Evolutionary conservation across 805 yeast species (phyloP), one percentile per base, ranked within the genome.

Genomic region (Sugiyamaella lignohabitans): DNA sequence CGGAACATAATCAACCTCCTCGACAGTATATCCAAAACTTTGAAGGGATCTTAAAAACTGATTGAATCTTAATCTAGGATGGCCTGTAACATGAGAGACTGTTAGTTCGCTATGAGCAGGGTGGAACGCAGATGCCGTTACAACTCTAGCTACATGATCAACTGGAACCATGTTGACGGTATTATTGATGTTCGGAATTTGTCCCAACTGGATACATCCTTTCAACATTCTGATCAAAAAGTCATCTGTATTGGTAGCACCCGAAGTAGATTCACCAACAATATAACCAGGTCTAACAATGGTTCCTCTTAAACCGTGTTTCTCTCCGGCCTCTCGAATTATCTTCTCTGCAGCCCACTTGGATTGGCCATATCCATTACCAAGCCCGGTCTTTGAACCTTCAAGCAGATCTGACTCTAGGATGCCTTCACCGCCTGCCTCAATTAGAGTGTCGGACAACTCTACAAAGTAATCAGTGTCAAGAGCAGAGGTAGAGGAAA

Each of bases 311-410:
- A 94, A 74, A 5, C 99, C 98, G 17, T 52, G 47, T 45, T 82
- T 70, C 47, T 76, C 75, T 38, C 97, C 98, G 4, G 98, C 98
- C 47, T 74, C 73, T 62, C 98, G 79, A 51, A 87, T 80, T 40
- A 93, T 72, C 57, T 85, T 79, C 68, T 93, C 99, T 22, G 96
- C 94, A 32, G 88, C 87, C 99, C 99, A 93, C 66, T 93, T 93
- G 55, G 93, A 78, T 70, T 94, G 99, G 40, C 99, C 99, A 62
- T 93, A 93, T 16, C 98, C 99, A 50, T 82, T 84, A 22, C 88
- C 84, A 49, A 93, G 73, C 1, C 96, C 97, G 3, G 67, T 62
- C 17, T 86, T 73, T 1, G 98, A 85, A 1, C 97, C 97, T 57
- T 72, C 65, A 55, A 93, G 73, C 56, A 82, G 84, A 64, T 93